These are phyloP conservation scores for Eleusine coracana DNA, from an alignment of 176 grass and related monocot genomes.

Conservation along the genomic window DNA sequence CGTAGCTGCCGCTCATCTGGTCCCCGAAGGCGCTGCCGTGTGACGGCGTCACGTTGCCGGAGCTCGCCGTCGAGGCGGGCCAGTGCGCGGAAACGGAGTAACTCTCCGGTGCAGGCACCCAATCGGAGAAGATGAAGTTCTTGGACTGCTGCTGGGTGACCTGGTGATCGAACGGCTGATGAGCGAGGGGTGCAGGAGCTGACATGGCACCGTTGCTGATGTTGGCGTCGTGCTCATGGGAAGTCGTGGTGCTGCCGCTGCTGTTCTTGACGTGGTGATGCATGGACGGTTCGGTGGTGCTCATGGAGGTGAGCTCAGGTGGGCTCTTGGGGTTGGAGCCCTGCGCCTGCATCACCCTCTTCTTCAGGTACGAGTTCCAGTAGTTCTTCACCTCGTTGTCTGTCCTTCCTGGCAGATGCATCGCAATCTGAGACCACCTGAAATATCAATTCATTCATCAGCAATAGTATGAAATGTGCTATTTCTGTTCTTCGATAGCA, in stretches of 20 bases:
- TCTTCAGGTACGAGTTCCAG: constrained; percentile 92
- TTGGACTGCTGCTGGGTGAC: constrained; percentile 33
- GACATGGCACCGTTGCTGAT: constrained; percentile 35
- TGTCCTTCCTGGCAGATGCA: constrained; percentile 81
- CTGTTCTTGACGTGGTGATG: constrained; percentile 45
- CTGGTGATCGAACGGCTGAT: constrained; percentile 36
- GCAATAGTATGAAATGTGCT: not conserved
- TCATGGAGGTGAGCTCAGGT: constrained; percentile 44
- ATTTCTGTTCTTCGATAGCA: not conserved
- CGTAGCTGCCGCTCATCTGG: constrained; percentile 56
- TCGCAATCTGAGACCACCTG: constrained; percentile 93
- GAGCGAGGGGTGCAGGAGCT: not conserved
- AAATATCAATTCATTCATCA: constrained; percentile 8
- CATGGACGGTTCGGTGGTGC: constrained; percentile 47
- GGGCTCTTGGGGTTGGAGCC: constrained; percentile 52
- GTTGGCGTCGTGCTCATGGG: constrained; percentile 57
- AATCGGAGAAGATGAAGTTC: constrained; percentile 66
- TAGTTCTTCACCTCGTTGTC: constrained; percentile 97
- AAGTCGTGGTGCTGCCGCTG: constrained; percentile 41
- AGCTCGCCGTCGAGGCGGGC: constrained; percentile 52
- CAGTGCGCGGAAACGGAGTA: constrained; percentile 54
- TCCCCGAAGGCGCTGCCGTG: constrained; percentile 47
- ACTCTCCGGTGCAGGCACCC: constrained; percentile 46
- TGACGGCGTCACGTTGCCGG: constrained; percentile 54
- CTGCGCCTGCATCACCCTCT: constrained; percentile 56